Evolutionary conservation across 2,329 filamentous ascomycete genomes (phyloP).

Genomic region (Trichophyton rubrum): DNA sequence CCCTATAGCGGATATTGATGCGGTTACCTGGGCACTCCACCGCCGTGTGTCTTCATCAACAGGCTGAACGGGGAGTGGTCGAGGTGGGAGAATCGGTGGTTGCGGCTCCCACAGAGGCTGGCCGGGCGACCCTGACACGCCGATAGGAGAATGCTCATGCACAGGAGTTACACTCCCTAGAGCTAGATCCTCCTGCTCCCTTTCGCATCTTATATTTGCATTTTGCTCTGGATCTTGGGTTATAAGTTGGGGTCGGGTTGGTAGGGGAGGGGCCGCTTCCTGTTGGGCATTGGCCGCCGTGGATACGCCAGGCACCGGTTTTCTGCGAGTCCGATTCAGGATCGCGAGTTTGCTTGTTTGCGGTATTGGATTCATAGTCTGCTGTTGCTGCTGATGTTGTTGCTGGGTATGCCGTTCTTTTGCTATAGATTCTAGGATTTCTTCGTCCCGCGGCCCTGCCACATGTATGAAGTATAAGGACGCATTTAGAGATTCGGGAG

Average conservation of each 20-base stretch:
- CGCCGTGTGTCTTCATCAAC: slow-evolving; percentile 2
- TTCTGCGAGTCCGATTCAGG: slow-evolving; percentile 29
- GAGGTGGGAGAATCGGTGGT: slow-evolving; percentile 4
- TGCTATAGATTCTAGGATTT: slow-evolving; percentile 29
- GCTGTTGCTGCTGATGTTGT: not conserved
- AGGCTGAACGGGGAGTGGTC: slow-evolving; percentile 4
- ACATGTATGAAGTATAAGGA: slow-evolving; percentile 89
- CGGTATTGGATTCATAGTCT: slow-evolving; percentile 4
- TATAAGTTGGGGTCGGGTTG: not conserved
- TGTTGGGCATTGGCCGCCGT: not conserved
- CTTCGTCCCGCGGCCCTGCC: slow-evolving; percentile 48
- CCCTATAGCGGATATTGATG: slow-evolving; percentile 2
- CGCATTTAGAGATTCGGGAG: slow-evolving; percentile 69
- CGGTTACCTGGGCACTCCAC: slow-evolving; percentile 5
- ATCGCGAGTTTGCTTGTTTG: slow-evolving; percentile 10
- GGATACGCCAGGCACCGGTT: slow-evolving; percentile 23
- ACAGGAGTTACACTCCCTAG: not conserved
- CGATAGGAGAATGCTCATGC: not conserved
- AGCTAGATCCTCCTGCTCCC: not conserved
- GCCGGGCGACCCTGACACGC: not conserved
- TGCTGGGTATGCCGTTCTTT: slow-evolving; percentile 17
- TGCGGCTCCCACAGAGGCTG: not conserved
- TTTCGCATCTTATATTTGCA: not conserved
- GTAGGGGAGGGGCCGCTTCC: not conserved
- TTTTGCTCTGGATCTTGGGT: not conserved